phyloP scores from a whole-genome alignment of 768 basidiomycete genomes.

The Mycena galopus region DNA sequence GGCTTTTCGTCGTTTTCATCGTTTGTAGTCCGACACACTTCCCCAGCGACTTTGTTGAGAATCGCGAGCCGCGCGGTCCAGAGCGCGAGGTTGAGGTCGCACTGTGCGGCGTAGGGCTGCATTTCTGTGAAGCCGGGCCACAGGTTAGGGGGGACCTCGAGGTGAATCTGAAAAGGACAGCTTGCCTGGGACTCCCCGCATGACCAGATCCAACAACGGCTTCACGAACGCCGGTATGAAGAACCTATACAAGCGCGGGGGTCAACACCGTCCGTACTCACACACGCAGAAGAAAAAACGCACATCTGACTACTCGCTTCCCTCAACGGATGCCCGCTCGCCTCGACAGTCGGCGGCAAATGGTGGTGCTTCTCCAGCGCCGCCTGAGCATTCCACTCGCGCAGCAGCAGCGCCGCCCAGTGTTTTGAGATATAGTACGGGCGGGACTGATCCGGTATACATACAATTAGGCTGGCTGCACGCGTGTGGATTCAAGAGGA shows the following conservation, averaged over 20 bases:
- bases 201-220: conserved; percentile 85
- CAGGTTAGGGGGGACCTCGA: too few relatives aligned
- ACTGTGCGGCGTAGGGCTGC: conserved; percentile 73
- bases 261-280: background rate
- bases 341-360: conserved; percentile 71
- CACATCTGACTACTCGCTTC: conserved; percentile 82
- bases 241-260: conserved; percentile 50
- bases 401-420: conserved; percentile 90
- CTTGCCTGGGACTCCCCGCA: conserved; percentile 81
- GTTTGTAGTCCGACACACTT: conserved; percentile 8
- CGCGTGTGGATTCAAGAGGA: conserved; percentile 7
- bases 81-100: conserved; percentile 73
- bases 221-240: conserved; percentile 88
- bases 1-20: conserved; percentile 12
- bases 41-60: too few relatives aligned
- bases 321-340: conserved; percentile 54
- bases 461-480: too few relatives aligned
- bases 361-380: conserved; percentile 84
- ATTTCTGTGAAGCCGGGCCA: too few relatives aligned
- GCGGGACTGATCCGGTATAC: too few relatives aligned
- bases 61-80: conserved; percentile 72
- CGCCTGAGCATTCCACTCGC: conserved; percentile 94
- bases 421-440: conserved; percentile 92
- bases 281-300: background rate
- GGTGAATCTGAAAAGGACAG: too few relatives aligned